Conservation (phyloP, 2,329 filamentous ascomycete genomes). For the Colletotrichum ledebouriae region DNA sequence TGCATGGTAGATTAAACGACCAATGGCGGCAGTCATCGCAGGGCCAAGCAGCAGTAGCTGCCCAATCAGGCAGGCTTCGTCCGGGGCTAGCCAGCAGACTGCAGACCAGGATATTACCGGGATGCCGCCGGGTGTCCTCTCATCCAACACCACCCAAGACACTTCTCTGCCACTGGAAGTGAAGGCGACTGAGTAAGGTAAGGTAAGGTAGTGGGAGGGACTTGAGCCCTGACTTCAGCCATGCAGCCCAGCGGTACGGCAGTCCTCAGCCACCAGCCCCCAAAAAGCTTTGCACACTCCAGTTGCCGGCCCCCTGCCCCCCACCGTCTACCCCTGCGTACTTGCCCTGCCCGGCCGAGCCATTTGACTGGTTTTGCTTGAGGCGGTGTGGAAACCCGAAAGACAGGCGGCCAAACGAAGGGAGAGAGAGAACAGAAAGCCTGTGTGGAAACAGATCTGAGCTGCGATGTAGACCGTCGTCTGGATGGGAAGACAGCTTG, state of each 20-base stretch:
- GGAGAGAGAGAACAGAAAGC: slow-evolving; percentile 7
- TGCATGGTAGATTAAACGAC: slow-evolving; percentile 65
- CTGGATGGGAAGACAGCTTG: slow-evolving; percentile 16
- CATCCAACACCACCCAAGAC: slow-evolving; percentile 25
- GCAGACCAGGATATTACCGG: slow-evolving; percentile 55
- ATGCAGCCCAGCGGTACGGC: neutral
- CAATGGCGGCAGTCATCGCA: slow-evolving; percentile 58
- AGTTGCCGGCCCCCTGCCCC: slow-evolving; percentile 31
- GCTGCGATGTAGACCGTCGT: neutral
- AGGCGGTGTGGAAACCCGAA: slow-evolving; percentile 36
- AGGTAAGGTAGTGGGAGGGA: neutral
- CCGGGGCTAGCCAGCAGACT: slow-evolving; percentile 60
- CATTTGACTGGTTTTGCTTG: slow-evolving; percentile 34
- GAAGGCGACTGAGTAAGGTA: too few relatives aligned
- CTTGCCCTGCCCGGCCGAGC: slow-evolving; percentile 9
- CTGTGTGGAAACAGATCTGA: slow-evolving; percentile 2
- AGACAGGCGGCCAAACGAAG: neutral
- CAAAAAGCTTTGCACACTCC: slow-evolving; percentile 29
- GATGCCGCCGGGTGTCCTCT: slow-evolving; percentile 35
- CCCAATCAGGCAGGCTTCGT: slow-evolving; percentile 64
- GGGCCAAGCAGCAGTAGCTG: slow-evolving; percentile 59
- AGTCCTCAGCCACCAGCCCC: slow-evolving; percentile 27
- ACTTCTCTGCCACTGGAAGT: slow-evolving; percentile 5
- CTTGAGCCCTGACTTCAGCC: slow-evolving; percentile 8
- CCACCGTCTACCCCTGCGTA: slow-evolving; percentile 10